Base-by-base conservation (phyloP, 768 basidiomycete genomes). In the Aureoboletus auriporus region DNA sequence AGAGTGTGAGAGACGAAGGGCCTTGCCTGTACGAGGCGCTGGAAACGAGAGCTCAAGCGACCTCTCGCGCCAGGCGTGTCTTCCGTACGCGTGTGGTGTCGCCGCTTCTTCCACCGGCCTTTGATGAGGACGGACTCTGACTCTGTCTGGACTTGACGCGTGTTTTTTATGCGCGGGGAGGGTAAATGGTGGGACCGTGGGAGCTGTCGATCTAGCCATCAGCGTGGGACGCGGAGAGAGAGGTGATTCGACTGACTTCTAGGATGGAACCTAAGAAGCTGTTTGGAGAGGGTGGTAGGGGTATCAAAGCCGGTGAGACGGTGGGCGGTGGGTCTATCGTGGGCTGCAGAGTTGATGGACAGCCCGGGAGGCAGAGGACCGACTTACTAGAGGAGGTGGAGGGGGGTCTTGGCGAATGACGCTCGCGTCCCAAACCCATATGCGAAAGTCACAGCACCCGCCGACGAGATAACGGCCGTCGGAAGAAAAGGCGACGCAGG, bases 401-500 rank as follows among this genome's bases (percentile, higher is more conserved):
- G 51, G 56, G 10, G 23, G 28, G 10, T 52, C 51, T 1, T 46
- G 53, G 35, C 48, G 53, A 41, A 64, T 14, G 42, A 64, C 48
- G 12, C 42, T 27, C 27, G 62, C 59, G 17, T 63, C 62, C 62
- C 62, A 63, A 8, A 64, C 10, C 62, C 62, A 64, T 52, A 64
- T 55, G 34, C 62, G 51, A 42, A 63, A 63, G 37, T 63, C 62
- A 36, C 62, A 64, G 20, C 62, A 63, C 6, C 62, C 62, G 28
- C 59, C 56, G 11, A 58, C 53, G 45, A 63, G 59, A 30, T 56
- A 59, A 0, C 62, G 59, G 7, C 66, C 65, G 16, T 68, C 58
- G 14, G 42, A 33, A 23, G 65, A 67, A 38, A 68, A 68, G n/a
- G 65, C 60, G 10, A 66, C 64, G 34, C 63, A 68, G n/a, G 56